A percentile compares a stretch with the other conserved stretches of the same genome.
Conservation (phyloP, 768 basidiomycete genomes). For the Boletellus ananiceps region DNA sequence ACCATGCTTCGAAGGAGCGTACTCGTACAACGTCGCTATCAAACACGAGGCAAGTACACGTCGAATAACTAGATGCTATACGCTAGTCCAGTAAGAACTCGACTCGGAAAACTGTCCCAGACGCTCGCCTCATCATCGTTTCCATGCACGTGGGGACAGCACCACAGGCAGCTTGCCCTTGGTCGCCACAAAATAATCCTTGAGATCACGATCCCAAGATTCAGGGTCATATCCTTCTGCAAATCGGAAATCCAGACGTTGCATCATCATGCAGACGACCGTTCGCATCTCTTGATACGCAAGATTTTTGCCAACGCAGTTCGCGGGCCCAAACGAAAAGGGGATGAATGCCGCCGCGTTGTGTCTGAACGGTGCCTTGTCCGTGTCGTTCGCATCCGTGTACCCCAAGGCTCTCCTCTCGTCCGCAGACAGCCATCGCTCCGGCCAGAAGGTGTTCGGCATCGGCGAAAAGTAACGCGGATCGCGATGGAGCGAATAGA, state of each 20-base stretch:
- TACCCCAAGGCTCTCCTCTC: slow-evolving; percentile 25
- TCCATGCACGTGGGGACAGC: slow-evolving; percentile 30
- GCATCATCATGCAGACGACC: slow-evolving; percentile 36
- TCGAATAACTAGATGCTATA: slow-evolving; percentile 26
- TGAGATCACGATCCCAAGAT: slow-evolving; percentile 33
- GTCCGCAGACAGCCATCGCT: slow-evolving; percentile 37
- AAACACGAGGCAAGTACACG: slow-evolving; percentile 4
- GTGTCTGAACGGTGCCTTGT: slow-evolving; percentile 29
- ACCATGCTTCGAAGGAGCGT: slow-evolving; percentile 8
- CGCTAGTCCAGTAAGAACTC: slow-evolving; percentile 19
- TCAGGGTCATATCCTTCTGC: slow-evolving; percentile 34
- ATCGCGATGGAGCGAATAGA: slow-evolving; percentile 43
- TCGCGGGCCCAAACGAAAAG: slow-evolving; percentile 42
- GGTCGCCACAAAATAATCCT: slow-evolving; percentile 37
- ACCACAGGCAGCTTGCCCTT: slow-evolving; percentile 34
- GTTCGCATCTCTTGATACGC: slow-evolving; percentile 42
- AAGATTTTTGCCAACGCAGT: slow-evolving; percentile 42
- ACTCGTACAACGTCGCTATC: slow-evolving; percentile 16
- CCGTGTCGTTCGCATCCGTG: slow-evolving; percentile 19
- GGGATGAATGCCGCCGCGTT: slow-evolving; percentile 41
- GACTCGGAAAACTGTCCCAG: background rate
- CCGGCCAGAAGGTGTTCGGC: slow-evolving; percentile 42
- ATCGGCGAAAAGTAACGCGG: slow-evolving; percentile 43
- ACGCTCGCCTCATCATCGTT: slow-evolving; percentile 15
- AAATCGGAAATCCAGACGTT: slow-evolving; percentile 38